A percentile compares a stretch with the other conserved stretches of the same genome.
phyloP scores from a whole-genome alignment of 805 yeast genomes.

The Debaryomyces hansenii region DNA sequence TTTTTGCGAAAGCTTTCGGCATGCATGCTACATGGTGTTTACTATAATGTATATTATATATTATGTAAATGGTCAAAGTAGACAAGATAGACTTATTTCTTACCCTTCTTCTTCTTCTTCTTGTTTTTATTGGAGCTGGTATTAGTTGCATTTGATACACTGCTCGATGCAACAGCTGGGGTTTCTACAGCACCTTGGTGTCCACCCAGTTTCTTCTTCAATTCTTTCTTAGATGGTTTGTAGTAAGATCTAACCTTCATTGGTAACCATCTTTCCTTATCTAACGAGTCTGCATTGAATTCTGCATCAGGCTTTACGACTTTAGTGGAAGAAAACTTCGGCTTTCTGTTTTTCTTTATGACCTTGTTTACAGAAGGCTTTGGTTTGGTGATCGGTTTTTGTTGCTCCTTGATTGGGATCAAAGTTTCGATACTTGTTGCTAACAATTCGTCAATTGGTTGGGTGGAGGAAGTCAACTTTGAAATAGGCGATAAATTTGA shows the following conservation, averaged over 20 bases:
- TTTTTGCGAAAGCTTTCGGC: too few relatives aligned
- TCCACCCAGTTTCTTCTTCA: conserved; percentile 22
- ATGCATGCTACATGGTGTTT: too few relatives aligned
- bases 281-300: conserved; percentile 19
- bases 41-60: too few relatives aligned
- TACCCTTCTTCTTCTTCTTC: conserved; percentile 28
- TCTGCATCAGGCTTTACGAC: conserved; percentile 24
- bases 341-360: conserved; percentile 22
- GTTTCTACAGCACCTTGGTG: conserved; percentile 26
- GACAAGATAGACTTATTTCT: conserved; percentile 15
- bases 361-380: conserved; percentile 12
- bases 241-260: conserved; percentile 80
- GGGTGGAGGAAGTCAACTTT: conserved; percentile 17
- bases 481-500: conserved; percentile 21
- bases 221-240: conserved; percentile 71
- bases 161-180: conserved; percentile 8
- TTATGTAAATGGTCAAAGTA: too few relatives aligned
- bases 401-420: conserved; percentile 12
- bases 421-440: conserved; percentile 27
- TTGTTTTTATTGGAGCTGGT: conserved; percentile 9
- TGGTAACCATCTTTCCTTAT: conserved; percentile 88
- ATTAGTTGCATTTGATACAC: conserved; percentile 6
- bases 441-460: conserved; percentile 31
- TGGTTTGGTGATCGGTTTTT: conserved; percentile 4
- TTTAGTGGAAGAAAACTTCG: conserved; percentile 29